phyloP scores from a whole-genome alignment of 129 eudicot genomes.

The Silybum marianum region DNA sequence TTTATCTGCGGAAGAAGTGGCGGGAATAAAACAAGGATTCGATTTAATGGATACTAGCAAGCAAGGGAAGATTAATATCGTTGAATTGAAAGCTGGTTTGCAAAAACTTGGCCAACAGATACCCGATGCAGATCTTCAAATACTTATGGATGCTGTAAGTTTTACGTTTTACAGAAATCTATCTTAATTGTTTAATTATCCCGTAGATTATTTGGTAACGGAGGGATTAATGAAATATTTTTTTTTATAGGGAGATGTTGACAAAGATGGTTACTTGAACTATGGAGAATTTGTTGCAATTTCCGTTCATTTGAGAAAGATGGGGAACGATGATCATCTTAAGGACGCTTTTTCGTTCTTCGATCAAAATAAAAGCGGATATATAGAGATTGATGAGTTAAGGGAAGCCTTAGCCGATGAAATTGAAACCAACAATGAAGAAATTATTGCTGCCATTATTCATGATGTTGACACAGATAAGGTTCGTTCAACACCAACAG shows the following conservation, averaged over 20 bases:
- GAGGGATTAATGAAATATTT: constrained; percentile 12
- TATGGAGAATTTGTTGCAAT: constrained; percentile 81
- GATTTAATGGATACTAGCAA: constrained; percentile 64
- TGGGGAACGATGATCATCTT: constrained; percentile 85
- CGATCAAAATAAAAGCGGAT: constrained; percentile 69
- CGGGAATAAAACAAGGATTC: constrained; percentile 69
- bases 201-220: background rate
- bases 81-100: constrained; percentile 73
- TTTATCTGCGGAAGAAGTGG: constrained; percentile 76
- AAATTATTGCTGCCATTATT: constrained; percentile 75
- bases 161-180: background rate
- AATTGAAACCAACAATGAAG: constrained; percentile 60
- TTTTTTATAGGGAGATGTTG: constrained; percentile 70
- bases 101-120: constrained; percentile 71
- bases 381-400: constrained; percentile 80
- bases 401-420: constrained; percentile 71
- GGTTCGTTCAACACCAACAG: constrained; percentile 60
- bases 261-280: constrained; percentile 68
- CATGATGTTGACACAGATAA: constrained; percentile 91
- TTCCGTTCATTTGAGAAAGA: constrained; percentile 70
- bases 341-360: constrained; percentile 72
- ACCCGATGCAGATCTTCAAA: constrained; percentile 65
- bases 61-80: constrained; percentile 67
- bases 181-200: background rate
- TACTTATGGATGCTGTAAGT: constrained; percentile 80